Percentiles rank a stretch among this genome's conserved stretches.
These are phyloP conservation scores for Pyrenophora seminiperda DNA, from an alignment of 2,329 filamentous ascomycete species.

Conservation along the genomic window DNA sequence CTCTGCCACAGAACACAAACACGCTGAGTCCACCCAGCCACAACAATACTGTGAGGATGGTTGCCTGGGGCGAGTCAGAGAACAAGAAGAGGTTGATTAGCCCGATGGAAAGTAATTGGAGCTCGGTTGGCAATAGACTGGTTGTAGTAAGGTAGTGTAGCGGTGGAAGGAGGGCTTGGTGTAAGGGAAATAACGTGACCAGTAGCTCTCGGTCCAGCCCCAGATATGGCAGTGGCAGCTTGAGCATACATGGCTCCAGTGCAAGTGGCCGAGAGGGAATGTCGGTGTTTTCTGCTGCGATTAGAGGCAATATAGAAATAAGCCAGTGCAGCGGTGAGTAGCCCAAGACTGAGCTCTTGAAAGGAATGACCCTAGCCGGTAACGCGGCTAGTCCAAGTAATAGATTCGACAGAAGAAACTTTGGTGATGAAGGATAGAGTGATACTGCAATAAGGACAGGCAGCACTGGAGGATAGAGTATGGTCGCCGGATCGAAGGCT, in stretches of 20 bases:
- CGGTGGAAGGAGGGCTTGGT: slow-evolving; percentile 74
- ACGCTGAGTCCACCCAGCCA: slow-evolving; percentile 72
- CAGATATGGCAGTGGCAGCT: slow-evolving; percentile 35
- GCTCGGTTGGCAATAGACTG: slow-evolving; percentile 82
- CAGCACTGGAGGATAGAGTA: slow-evolving; percentile 82
- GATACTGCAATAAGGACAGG: slow-evolving; percentile 79
- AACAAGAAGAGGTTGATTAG: slow-evolving; percentile 82
- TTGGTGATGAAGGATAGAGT: slow-evolving; percentile 65
- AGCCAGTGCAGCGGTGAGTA: slow-evolving; percentile 78
- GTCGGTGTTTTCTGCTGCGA: slow-evolving; percentile 56
- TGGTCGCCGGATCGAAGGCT: slow-evolving; percentile 86
- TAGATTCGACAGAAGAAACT: slow-evolving; percentile 75
- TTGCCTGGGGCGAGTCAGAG: slow-evolving; percentile 64
- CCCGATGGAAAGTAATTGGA: slow-evolving; percentile 82
- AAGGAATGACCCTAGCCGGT: slow-evolving; percentile 73
- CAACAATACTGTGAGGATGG: slow-evolving; percentile 52
- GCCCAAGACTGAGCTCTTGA: slow-evolving; percentile 60
- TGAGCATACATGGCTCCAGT: slow-evolving; percentile 44
- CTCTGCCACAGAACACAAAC: slow-evolving; percentile 72
- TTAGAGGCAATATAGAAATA: slow-evolving; percentile 71
- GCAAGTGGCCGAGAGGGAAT: slow-evolving; percentile 42
- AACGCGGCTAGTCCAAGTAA: slow-evolving; percentile 80
- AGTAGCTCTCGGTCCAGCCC: slow-evolving; percentile 62
- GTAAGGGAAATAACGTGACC: slow-evolving; percentile 77
- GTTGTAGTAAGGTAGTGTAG: slow-evolving; percentile 84